Evolutionary conservation across 345 rosid genomes (phyloP).

Genomic region (Camelina sativa): DNA sequence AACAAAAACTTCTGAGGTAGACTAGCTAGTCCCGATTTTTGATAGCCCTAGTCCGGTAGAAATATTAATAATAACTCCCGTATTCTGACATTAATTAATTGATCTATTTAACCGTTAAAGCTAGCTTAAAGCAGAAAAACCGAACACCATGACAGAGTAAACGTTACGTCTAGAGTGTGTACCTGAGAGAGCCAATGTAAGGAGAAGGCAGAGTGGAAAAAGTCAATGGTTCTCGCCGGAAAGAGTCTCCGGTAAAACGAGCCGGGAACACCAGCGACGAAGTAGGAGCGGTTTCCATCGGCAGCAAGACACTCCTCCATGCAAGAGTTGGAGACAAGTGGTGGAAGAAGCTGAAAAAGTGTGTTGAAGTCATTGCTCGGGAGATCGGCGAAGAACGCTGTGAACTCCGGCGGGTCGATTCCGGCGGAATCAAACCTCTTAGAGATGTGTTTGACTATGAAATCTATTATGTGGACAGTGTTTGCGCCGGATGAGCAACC

Average conservation of each 20-base stretch:
- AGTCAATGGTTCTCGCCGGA: conserved; percentile 73
- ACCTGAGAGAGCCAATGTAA: conserved; percentile 99
- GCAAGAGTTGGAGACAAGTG: conserved; percentile 60
- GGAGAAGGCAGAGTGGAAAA: conserved; percentile 92
- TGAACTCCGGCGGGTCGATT: conserved; percentile 70
- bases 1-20: neutral
- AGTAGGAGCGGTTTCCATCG: conserved; percentile 72
- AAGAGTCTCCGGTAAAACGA: conserved; percentile 87
- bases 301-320: conserved; percentile 90
- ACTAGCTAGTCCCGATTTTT: neutral
- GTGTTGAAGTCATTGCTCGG: conserved; percentile 97
- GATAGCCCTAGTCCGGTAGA: neutral
- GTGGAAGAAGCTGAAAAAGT: conserved; percentile 87
- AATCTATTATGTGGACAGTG: conserved; percentile 66
- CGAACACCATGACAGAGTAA: neutral
- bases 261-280: conserved; percentile 88
- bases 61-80: neutral
- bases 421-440: conserved; percentile 68
- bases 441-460: conserved; percentile 79
- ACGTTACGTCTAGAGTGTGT: conserved; percentile 14
- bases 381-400: conserved; percentile 88
- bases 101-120: conserved; percentile 1
- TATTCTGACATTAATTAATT: neutral
- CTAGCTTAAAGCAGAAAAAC: neutral
- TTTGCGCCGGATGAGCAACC: conserved; percentile 89